Percentiles rank a stretch among this genome's conserved stretches.
These are phyloP conservation scores for Alternaria incomplexa DNA, from an alignment of 2,329 filamentous ascomycete species.

Conservation along the genomic window DNA sequence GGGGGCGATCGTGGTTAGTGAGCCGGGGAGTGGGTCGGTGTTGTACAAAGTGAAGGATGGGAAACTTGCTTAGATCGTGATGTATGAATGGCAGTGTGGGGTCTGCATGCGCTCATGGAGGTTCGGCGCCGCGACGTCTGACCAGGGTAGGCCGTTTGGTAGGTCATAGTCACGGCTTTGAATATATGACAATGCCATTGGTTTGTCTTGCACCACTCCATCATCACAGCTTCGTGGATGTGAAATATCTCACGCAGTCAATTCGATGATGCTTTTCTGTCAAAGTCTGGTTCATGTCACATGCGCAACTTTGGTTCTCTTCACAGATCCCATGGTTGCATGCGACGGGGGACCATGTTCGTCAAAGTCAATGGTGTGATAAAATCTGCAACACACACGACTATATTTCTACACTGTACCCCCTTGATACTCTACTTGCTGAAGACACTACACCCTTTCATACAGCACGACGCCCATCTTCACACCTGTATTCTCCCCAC, in stretches of 20 bases:
- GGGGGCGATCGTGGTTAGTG: constrained; percentile 85
- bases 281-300: neutral
- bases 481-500: neutral
- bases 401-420: neutral
- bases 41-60: constrained; percentile 44
- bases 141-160: neutral
- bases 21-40: constrained; percentile 74
- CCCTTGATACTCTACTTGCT: neutral
- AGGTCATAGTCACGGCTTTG: neutral
- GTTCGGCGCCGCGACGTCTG: neutral
- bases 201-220: neutral
- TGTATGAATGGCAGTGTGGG: neutral
- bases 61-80: constrained; percentile 30
- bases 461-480: neutral
- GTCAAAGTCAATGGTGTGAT: neutral
- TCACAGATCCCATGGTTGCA: neutral
- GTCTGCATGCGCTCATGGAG: neutral
- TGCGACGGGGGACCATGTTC: neutral
- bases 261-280: neutral
- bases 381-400: neutral
- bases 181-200: neutral
- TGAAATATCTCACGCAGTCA: neutral
- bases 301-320: neutral
- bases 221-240: neutral
- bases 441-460: neutral